Percentiles rank a stretch among this genome's conserved stretches.
phyloP scores from a whole-genome alignment of 352 stramenopile species.

The Phytophthora cactorum region DNA sequence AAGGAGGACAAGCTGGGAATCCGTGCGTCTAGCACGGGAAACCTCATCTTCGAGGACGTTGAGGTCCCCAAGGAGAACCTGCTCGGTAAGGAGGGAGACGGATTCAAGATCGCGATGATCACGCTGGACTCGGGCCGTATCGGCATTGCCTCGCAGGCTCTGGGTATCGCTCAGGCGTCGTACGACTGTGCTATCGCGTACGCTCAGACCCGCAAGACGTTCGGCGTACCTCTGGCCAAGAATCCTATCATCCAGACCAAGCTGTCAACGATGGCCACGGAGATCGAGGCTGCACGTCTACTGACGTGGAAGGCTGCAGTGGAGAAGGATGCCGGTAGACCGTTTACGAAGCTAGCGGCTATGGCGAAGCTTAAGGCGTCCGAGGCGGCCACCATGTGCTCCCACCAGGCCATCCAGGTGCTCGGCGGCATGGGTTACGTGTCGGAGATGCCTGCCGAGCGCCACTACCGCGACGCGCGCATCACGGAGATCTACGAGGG shows the following conservation, averaged over 20 bases:
- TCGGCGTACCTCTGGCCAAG: slow-evolving; percentile 93
- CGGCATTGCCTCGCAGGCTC: slow-evolving; percentile 94
- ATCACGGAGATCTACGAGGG: slow-evolving; percentile 99
- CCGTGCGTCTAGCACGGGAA: slow-evolving; percentile 94
- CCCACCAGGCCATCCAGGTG: slow-evolving; percentile 97
- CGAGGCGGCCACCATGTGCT: slow-evolving; percentile 95
- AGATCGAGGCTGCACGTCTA: slow-evolving; percentile 93
- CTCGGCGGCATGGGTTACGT: slow-evolving; percentile 96
- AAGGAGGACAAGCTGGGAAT: slow-evolving; percentile 99
- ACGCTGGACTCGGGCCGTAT: slow-evolving; percentile 96
- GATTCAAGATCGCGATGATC: slow-evolving; percentile 93
- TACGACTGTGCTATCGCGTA: slow-evolving; percentile 97
- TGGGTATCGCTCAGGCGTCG: slow-evolving; percentile 96
- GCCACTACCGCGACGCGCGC: slow-evolving; percentile 96
- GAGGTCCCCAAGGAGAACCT: slow-evolving; percentile 92
- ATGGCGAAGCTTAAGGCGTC: slow-evolving; percentile 97
- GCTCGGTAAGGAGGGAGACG: slow-evolving; percentile 83
- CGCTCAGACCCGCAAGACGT: slow-evolving; percentile 93
- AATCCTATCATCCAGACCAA: slow-evolving; percentile 92
- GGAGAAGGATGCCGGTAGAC: slow-evolving; percentile 91
- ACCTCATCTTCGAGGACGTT: slow-evolving; percentile 96
- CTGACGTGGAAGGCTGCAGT: slow-evolving; percentile 95
- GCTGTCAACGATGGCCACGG: slow-evolving; percentile 93
- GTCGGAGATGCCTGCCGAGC: slow-evolving; percentile 96
- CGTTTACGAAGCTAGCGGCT: slow-evolving; percentile 94